Conservation (phyloP, 371 early-diverging fungal species). For the Mortierella sp. region DNA sequence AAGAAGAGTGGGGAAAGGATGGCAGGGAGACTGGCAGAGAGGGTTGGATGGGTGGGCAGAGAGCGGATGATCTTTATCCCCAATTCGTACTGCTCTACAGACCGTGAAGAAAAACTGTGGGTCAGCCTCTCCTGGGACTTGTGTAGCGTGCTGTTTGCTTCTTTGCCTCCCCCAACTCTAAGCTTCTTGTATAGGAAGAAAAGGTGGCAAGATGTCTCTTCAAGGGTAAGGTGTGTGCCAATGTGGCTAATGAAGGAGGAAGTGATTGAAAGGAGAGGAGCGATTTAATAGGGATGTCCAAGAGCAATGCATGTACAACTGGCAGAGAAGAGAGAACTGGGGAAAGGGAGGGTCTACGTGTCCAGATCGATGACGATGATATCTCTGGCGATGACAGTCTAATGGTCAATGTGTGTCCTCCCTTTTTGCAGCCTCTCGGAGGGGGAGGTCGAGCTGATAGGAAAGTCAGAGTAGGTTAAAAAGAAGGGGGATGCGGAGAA, state of each 20-base stretch:
- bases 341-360: neutral
- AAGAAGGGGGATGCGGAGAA: neutral
- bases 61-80: neutral
- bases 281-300: neutral
- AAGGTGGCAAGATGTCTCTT: constrained; percentile 1
- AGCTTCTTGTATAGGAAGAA: constrained; percentile 4
- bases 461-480: constrained; percentile 2
- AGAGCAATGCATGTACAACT: neutral
- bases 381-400: no score
- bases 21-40: neutral
- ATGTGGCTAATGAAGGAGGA: constrained; percentile 10
- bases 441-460: neutral
- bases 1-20: neutral
- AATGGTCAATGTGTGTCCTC: no score
- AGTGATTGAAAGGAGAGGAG: no score
- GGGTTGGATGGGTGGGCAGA: neutral
- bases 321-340: neutral
- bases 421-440: no score
- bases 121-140: constrained; percentile 12
- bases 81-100: no score
- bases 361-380: constrained; percentile 3
- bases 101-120: neutral
- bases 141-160: constrained; percentile 2
- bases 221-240: neutral
- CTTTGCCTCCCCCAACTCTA: neutral